Evolutionary conservation across 2,329 filamentous ascomycete species (phyloP).

Genomic region (Nemania abortiva): DNA sequence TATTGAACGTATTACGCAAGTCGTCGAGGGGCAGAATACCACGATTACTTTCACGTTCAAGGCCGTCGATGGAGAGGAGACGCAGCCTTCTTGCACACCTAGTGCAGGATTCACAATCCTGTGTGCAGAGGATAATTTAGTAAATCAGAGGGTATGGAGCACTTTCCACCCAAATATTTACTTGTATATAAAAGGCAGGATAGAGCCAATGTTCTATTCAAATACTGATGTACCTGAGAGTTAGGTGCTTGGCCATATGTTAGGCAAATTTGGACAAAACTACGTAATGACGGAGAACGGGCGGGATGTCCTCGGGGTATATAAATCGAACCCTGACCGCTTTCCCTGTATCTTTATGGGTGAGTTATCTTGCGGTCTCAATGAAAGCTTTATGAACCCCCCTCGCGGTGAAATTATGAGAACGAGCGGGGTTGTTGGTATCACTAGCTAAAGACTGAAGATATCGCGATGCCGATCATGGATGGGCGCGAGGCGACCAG

Average conservation of each 20-base stretch:
- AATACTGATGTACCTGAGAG: slow-evolving; percentile 5
- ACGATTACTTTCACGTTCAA: slow-evolving; percentile 27
- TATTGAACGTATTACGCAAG: slow-evolving; percentile 17
- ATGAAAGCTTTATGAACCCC: background rate
- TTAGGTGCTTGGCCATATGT: slow-evolving; percentile 3
- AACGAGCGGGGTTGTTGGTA: background rate
- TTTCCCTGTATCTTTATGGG: slow-evolving; percentile 24
- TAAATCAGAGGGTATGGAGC: slow-evolving; percentile 7
- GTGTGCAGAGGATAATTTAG: slow-evolving; percentile 10
- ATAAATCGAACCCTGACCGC: slow-evolving; percentile 21
- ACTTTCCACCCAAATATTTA: background rate
- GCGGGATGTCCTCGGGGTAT: slow-evolving; percentile 7
- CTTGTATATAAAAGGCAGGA: too few species aligned
- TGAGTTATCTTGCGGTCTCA: slow-evolving; percentile 9
- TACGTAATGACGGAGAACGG: slow-evolving; percentile 16
- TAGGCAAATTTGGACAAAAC: slow-evolving; percentile 21
- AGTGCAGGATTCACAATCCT: slow-evolving; percentile 1
- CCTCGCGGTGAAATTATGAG: background rate
- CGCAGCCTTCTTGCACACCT: background rate
- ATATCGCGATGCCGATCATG: slow-evolving; percentile 21
- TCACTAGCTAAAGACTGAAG: slow-evolving; percentile 8
- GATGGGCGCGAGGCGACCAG: slow-evolving; percentile 9
- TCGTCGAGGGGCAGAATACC: slow-evolving; percentile 8
- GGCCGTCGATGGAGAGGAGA: slow-evolving; percentile 17
- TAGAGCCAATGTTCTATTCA: too few species aligned